Conservation (phyloP, 441 rosid genomes). For the Gossypium laxum region DNA sequence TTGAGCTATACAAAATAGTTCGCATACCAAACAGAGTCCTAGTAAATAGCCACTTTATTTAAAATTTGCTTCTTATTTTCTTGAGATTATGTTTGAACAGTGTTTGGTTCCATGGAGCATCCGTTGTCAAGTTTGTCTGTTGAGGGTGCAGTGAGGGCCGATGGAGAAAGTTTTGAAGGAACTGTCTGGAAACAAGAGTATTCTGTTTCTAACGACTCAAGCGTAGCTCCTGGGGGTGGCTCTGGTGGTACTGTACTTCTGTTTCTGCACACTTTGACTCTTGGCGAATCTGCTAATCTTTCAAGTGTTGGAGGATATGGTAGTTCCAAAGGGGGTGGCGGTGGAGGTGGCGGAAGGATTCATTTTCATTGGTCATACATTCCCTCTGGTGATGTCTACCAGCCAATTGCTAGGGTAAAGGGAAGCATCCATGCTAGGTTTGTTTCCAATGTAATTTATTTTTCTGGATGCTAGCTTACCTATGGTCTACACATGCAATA, state of each 20-base stretch:
- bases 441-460: constrained; percentile 23
- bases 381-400: constrained; percentile 94
- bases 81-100: constrained; percentile 36
- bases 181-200: constrained; percentile 20
- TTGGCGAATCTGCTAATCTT: constrained; percentile 64
- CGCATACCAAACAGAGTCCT: neutral
- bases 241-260: constrained; percentile 90
- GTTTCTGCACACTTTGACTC: constrained; percentile 55
- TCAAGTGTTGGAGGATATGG: constrained; percentile 89
- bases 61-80: constrained; percentile 14
- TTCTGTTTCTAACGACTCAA: constrained; percentile 23
- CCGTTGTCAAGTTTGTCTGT: constrained; percentile 72
- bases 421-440: constrained; percentile 67
- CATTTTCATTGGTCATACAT: constrained; percentile 96
- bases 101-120: constrained; percentile 90
- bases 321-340: constrained; percentile 68
- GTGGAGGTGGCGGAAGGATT: constrained; percentile 99
- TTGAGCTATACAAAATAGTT: neutral
- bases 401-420: constrained; percentile 81
- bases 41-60: neutral
- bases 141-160: constrained; percentile 68
- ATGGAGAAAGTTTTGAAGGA: constrained; percentile 64
- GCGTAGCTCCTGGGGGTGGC: constrained; percentile 78
- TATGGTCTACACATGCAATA: neutral
- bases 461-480: neutral